A percentile compares a stretch with the other conserved stretches of the same genome.
Conservation (phyloP, 2,329 filamentous ascomycete genomes). For the Boeremia exigua region DNA sequence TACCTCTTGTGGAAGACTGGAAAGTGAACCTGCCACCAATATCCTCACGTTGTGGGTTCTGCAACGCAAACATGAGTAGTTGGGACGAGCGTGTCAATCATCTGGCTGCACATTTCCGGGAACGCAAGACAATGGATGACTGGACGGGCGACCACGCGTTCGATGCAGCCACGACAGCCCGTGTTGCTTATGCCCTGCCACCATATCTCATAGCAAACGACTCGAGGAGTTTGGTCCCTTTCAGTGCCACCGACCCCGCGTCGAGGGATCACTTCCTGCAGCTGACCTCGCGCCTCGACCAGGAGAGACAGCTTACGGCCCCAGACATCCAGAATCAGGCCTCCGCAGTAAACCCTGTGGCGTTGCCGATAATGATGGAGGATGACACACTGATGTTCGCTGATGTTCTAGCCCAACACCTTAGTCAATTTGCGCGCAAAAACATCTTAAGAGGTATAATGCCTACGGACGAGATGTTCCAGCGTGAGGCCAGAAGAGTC, state of each 20-base stretch:
- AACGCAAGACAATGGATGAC: slow-evolving; percentile 32
- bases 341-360: not conserved
- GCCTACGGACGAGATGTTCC: slow-evolving; percentile 57
- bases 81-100: slow-evolving; percentile 36
- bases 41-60: slow-evolving; percentile 34
- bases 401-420: slow-evolving; percentile 51
- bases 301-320: not conserved
- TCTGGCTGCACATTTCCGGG: slow-evolving; percentile 34
- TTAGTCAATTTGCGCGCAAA: slow-evolving; percentile 52
- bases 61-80: slow-evolving; percentile 22
- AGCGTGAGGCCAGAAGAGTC: slow-evolving; percentile 52
- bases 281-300: slow-evolving; percentile 20
- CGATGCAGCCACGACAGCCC: slow-evolving; percentile 47
- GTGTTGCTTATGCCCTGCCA: slow-evolving; percentile 54
- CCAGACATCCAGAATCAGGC: not conserved
- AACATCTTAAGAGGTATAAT: slow-evolving; percentile 44
- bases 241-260: slow-evolving; percentile 47
- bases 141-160: slow-evolving; percentile 38
- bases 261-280: slow-evolving; percentile 31
- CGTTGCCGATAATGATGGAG: slow-evolving; percentile 30
- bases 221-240: slow-evolving; percentile 47
- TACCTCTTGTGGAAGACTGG: slow-evolving; percentile 44
- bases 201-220: slow-evolving; percentile 55
- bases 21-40: slow-evolving; percentile 31
- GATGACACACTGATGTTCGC: slow-evolving; percentile 44